Evolutionary conservation across 768 basidiomycete genomes (phyloP).

Genomic region (Coprinellus aureogranulatus): DNA sequence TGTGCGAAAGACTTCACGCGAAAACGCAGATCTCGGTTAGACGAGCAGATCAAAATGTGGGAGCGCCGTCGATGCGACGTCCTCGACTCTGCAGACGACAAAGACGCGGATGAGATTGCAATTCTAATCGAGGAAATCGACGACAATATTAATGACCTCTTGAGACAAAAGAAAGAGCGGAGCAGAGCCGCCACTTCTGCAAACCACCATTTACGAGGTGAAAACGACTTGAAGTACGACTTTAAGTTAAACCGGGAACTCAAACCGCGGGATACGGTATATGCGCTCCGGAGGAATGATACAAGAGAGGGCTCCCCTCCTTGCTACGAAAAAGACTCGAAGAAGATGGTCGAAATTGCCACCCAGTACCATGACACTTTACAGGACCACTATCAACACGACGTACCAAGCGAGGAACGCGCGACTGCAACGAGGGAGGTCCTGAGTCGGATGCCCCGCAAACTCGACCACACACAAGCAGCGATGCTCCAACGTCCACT

Average conservation of each 20-base stretch:
- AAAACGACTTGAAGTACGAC: conserved; percentile 10
- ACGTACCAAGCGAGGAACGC: background rate
- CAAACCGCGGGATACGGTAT: conserved; percentile 14
- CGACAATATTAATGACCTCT: background rate
- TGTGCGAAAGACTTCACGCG: background rate
- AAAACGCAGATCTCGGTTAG: background rate
- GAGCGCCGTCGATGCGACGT: background rate
- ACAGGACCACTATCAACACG: background rate
- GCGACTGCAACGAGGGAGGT: background rate
- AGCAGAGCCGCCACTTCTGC: conserved; percentile 2
- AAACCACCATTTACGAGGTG: conserved; percentile 6
- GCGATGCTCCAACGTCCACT: background rate
- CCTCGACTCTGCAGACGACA: background rate
- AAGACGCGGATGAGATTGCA: background rate
- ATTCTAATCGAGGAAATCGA: conserved; percentile 2
- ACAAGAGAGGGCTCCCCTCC: no score
- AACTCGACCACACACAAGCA: background rate
- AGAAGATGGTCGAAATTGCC: conserved; percentile 3
- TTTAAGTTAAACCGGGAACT: background rate
- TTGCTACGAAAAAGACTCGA: background rate
- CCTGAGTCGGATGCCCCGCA: background rate
- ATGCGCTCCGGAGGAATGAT: background rate
- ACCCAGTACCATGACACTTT: background rate
- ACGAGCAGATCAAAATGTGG: background rate
- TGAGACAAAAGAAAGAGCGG: background rate